Conservation (phyloP, 768 basidiomycete species). For the Kwoniella sp. region DNA sequence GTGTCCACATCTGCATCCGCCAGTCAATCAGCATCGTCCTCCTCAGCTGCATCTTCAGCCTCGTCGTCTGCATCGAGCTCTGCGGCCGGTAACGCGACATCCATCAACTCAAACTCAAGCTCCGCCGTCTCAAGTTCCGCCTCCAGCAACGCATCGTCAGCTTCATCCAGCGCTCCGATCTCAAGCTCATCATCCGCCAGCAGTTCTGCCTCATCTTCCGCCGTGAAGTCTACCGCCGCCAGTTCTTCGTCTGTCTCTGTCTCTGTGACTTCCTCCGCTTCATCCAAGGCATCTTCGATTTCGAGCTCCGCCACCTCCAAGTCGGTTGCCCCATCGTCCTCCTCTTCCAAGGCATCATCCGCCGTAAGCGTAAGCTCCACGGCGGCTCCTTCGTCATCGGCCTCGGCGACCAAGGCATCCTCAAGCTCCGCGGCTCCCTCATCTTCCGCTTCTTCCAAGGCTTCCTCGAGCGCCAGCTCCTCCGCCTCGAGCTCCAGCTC, state of each 20-base stretch:
- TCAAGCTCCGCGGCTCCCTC: background rate
- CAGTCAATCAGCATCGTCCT: constrained; percentile 1
- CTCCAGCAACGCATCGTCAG: constrained; percentile 10
- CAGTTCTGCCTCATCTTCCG: constrained; percentile 9
- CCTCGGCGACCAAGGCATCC: constrained; percentile 1
- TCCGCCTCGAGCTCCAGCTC: constrained; percentile 13
- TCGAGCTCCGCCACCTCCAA: too few relatives aligned
- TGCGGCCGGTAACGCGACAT: constrained; percentile 8
- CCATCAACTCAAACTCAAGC: constrained; percentile 10
- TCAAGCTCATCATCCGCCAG: background rate
- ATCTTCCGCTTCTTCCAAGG: background rate
- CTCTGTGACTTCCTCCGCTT: too few relatives aligned
- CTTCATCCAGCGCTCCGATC: constrained; percentile 12
- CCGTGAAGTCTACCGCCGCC: constrained; percentile 8
- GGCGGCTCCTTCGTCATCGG: constrained; percentile 1
- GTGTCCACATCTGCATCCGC: constrained; percentile 9
- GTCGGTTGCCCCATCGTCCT: background rate
- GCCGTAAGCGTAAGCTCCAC: background rate
- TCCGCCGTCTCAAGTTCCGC: background rate
- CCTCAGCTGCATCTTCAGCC: background rate
- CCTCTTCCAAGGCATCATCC: background rate
- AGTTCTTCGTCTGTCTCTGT: constrained; percentile 1
- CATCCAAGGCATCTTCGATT: background rate
- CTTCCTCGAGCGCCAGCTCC: constrained; percentile 7
- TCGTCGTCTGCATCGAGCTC: constrained; percentile 9